These are phyloP conservation scores for Cetraspora pellucida DNA, from an alignment of 192 early-diverging fungal genomes.

Conservation along the genomic window DNA sequence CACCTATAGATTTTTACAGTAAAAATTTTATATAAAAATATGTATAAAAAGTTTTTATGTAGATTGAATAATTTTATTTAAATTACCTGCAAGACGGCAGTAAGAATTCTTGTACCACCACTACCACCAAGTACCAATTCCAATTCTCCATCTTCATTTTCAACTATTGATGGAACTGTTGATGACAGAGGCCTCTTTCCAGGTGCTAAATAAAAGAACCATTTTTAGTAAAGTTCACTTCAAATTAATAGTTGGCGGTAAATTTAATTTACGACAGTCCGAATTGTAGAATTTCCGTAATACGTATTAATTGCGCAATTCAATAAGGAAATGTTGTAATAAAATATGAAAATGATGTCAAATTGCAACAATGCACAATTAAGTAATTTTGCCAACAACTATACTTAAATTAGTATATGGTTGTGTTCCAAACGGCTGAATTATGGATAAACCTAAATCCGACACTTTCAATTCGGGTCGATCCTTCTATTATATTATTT, in stretches of 20 bases:
- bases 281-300: no score
- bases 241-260: no score
- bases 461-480: neutral
- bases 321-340: no score
- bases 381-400: no score
- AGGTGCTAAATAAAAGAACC: constrained; percentile 52
- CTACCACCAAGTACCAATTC: constrained; percentile 80
- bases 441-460: no score
- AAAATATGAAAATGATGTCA: no score
- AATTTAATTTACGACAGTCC: no score
- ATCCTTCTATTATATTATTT: no score
- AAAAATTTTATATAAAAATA: neutral
- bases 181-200: constrained; percentile 83
- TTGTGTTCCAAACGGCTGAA: no score
- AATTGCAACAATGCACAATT: no score
- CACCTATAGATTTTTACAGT: constrained; percentile 45
- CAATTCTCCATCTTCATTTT: constrained; percentile 63
- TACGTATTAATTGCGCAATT: no score
- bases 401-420: no score
- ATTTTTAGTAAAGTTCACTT: neutral
- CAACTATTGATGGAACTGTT: constrained; percentile 65
- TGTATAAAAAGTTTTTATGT: neutral
- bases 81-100: constrained; percentile 53
- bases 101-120: constrained; percentile 88
- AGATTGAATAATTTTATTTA: neutral